Base-by-base conservation (phyloP, 352 stramenopile genomes). In the Hyaloperonospora brassicae region DNA sequence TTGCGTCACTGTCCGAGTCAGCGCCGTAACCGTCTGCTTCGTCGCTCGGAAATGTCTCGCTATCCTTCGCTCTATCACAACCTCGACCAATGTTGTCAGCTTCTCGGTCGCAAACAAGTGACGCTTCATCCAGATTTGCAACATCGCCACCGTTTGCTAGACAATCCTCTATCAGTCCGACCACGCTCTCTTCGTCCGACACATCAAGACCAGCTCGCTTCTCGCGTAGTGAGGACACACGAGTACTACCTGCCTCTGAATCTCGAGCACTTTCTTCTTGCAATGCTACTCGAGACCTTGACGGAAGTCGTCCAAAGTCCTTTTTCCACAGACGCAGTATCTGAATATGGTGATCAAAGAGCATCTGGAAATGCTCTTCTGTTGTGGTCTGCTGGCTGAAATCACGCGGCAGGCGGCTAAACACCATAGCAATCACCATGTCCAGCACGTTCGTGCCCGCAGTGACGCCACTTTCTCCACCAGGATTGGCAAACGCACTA, bases 391-490 rank as follows among this genome's bases (percentile, higher is more conserved):
- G 53, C 24, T 74, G 57, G 13, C 64, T 64, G 23, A 80, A 83
- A 52, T 86, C 76, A n/a, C 69, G 73, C 34, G 84, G 84, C 48
- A 93, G 57, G n/a, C 84, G 84, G 4, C 74, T 70, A 53, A 93
- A 93, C 3, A 91, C 59, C 84, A 93, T 93, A 13, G 79, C 82
- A 7, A 93, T 67, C 31, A 93, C 72, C 81, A 92, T 93, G 51
- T 93, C 84, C 39, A 93, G 58, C 40, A 93, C 79, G 55, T 89
- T 92, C 76, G 86, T 84, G n/a, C 59, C 58, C 10, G 62, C 59
- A 38, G 57, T 61, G 12, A 67, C 57, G 0, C 64, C 64, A 36
- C 49, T 47, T 52, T 66, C 47, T 27, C 55, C 55, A 0, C 54
- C 53, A 4, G 44, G 50, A 21, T 54, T 52, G 36, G 60, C 66